Evolutionary conservation across 208 protist species (phyloP).

Genomic region (Leishmania aethiopica): DNA sequence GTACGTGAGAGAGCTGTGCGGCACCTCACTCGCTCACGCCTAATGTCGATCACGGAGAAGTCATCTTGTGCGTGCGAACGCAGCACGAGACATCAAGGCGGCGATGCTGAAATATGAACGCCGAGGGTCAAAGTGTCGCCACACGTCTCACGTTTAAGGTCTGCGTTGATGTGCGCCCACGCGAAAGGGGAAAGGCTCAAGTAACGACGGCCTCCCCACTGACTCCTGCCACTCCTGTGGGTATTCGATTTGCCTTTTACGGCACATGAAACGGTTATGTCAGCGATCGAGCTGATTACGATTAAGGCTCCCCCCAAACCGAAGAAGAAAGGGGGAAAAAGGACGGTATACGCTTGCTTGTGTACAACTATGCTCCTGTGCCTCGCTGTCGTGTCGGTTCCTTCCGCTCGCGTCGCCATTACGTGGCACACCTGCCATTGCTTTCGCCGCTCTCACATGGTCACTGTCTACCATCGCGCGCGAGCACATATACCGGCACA

Average conservation of each 20-base stretch:
- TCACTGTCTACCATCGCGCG: not conserved
- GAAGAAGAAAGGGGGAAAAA: not conserved
- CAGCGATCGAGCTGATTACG: slow-evolving; percentile 2
- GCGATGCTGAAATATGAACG: not conserved
- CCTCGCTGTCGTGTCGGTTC: not conserved
- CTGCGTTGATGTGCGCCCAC: not conserved
- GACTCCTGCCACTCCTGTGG: not conserved
- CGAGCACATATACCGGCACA: not conserved
- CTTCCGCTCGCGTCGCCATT: not conserved
- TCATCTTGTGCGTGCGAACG: not conserved
- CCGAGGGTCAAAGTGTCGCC: not conserved
- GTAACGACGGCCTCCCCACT: not conserved
- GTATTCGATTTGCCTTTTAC: not conserved
- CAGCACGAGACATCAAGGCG: not conserved
- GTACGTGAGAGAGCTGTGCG: not conserved
- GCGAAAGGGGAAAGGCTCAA: not conserved
- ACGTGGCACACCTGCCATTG: not conserved
- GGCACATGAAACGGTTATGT: not conserved
- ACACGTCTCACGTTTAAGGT: not conserved
- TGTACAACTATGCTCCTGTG: not conserved
- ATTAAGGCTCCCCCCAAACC: not conserved
- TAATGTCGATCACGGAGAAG: not conserved
- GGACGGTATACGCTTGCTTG: not conserved
- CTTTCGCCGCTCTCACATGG: not conserved
- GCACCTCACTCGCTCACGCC: not conserved